Evolutionary conservation across 2,329 filamentous ascomycete species (phyloP), one percentile per base, ranked within the genome.

Genomic region (Rachicladosporium sp.): DNA sequence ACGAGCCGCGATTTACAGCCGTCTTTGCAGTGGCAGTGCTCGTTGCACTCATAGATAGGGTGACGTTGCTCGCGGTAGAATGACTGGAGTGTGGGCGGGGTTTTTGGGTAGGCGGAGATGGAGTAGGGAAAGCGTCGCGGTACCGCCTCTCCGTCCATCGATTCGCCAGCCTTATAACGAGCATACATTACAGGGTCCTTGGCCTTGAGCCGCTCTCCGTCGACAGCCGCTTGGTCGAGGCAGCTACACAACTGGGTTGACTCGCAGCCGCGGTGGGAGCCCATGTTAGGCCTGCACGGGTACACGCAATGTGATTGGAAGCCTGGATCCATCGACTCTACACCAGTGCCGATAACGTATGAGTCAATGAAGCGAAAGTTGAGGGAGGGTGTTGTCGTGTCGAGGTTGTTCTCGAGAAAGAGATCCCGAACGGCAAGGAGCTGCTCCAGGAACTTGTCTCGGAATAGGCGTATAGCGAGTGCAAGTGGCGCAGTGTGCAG

Each of bases 21-120:
- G 15, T 19, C 15, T 19, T 19, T 5, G 15, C 15, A 19, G 49
- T 0, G 58, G 54, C 61, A 64, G 59, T 85, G 93, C 6, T 70
- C 73, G 50, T 91, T 85, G 55, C 85, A 93, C 53, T 93, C 85
- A 59, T 88, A 89, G 42, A 93, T 81, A 0, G 80, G 54, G 9
- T 56, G 48, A 1, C 66, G 53, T 1, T 54, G 52, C 11, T 66
- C 51, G 0, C 65, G 59, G 41, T 70, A 70, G 45, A 66, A 67
- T 0, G 13, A 50, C 51, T 51, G 47, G 13, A 19, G 54, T 49
- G 6, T 56, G 53, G 33, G 56, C 42, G 29, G 57, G 44, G 34
- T 54, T 10, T 12, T 37, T 1, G 42, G 41, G 11, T 39, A 5
- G 21, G 46, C 43, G 2, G 50, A 44, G n/a, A 49, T 52, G 6